Evolutionary conservation across 164 flowering plant genomes (phyloP), one percentile per base, ranked within the genome.

Genomic region (Houttuynia cordata): DNA sequence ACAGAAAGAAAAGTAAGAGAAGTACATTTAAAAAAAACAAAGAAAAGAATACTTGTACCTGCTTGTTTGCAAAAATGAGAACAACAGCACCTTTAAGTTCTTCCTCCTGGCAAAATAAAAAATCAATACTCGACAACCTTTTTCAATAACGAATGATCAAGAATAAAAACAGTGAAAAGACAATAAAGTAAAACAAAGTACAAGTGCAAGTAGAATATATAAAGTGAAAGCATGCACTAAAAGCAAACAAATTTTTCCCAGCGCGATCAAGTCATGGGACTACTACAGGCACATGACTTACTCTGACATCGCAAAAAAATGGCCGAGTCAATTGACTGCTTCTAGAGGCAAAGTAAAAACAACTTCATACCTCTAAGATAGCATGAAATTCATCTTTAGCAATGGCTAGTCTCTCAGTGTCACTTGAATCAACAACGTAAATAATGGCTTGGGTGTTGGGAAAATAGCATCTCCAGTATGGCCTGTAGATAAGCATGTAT

Each of bases 351-450:
- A n/a, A n/a, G n/a, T 45, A 10, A 45, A 12, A 45, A 0, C 2
- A n/a, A 45, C 7, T 8, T 45, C 14, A 24, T 71, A 90, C 97
- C 95, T 90, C 95, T 65, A 93, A 69, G 50, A 93, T 88, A 53
- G 96, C 92, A 75, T 88, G 99, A 72, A 90, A 90, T 70, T 93
- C 97, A 3, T 93, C 96, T 75, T 88, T 93, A 19, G 99, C 97
- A 62, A 81, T 78, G 51, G 68, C 83, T 49, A 93, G 71, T 70
- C 99, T 83, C 60, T 93, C 96, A 19, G 95, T 88, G 72, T 90
- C 97, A 73, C 97, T 93, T 61, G 99, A 93, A 74, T 90, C 99
- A 68, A 93, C 91, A 54, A 93, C 99, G 72, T 90, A 93, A 34
- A 93, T 86, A 62, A 93, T 80, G 40, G 99, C 97, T 71, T 90